Conservation (phyloP, 768 basidiomycete species). For the Fomitopsis pulvina region DNA sequence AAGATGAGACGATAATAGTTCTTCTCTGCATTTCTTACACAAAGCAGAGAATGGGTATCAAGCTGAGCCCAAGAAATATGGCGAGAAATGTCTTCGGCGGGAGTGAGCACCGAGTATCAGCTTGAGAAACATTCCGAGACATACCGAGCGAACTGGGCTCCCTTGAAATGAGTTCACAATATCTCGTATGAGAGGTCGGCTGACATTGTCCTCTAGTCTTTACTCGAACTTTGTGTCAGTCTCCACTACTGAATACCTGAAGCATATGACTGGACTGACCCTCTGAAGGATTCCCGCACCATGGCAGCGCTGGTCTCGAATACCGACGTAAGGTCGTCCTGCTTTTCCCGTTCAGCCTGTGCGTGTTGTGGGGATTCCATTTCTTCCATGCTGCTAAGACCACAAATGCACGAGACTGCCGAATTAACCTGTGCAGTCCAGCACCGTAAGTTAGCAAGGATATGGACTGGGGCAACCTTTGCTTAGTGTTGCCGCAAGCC, state of each 20-base stretch:
- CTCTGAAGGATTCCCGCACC: background rate
- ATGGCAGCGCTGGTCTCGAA: background rate
- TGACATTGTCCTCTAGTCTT: background rate
- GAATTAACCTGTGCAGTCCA: no score
- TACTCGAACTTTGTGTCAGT: background rate
- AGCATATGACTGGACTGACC: background rate
- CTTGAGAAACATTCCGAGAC: background rate
- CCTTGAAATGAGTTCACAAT: background rate
- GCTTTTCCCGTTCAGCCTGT: background rate
- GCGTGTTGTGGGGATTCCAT: background rate
- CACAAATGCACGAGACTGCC: no score
- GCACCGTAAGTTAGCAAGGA: no score
- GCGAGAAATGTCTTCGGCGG: background rate
- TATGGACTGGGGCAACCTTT: no score
- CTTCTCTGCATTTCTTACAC: background rate
- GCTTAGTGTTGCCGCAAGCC: no score
- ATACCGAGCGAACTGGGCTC: background rate
- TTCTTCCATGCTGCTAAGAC: background rate
- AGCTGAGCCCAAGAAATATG: background rate
- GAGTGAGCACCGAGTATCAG: background rate
- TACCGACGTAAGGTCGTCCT: background rate
- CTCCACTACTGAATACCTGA: background rate
- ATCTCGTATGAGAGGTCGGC: background rate
- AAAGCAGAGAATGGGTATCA: background rate
- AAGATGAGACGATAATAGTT: background rate